phyloP scores from a whole-genome alignment of 1,284 basidiomycete species.

The Mycena sp. region DNA sequence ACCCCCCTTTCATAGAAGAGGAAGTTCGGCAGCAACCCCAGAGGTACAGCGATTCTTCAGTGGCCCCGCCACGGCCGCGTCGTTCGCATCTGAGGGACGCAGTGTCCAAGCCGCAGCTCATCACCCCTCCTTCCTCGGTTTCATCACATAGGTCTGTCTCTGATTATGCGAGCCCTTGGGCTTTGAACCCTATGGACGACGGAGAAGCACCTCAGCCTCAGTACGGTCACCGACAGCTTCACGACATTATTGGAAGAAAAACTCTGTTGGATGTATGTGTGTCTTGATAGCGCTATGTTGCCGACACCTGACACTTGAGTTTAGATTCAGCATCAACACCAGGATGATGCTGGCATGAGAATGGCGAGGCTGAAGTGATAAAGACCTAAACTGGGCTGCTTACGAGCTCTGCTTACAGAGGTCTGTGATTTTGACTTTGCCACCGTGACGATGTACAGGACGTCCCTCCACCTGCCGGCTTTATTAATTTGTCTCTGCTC shows the following conservation, averaged over 20 bases:
- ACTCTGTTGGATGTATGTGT: slow-evolving; percentile 54
- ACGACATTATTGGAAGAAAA: slow-evolving; percentile 31
- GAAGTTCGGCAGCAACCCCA: slow-evolving; percentile 41
- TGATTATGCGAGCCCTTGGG: slow-evolving; percentile 10
- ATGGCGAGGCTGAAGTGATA: too few species aligned
- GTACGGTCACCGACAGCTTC: slow-evolving; percentile 1
- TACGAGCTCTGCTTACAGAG: too few species aligned
- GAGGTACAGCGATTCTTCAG: not conserved
- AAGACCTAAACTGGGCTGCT: too few species aligned
- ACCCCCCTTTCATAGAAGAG: slow-evolving; percentile 16
- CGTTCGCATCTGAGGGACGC: slow-evolving; percentile 52
- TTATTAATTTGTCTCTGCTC: too few species aligned
- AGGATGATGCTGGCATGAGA: too few species aligned
- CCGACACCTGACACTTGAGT: not conserved
- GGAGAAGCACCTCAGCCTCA: slow-evolving; percentile 1
- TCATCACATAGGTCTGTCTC: slow-evolving; percentile 43
- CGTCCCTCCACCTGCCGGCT: too few species aligned
- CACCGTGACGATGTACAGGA: too few species aligned
- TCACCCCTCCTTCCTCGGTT: slow-evolving; percentile 52
- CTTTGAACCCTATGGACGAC: not conserved
- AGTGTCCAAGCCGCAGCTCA: slow-evolving; percentile 35
- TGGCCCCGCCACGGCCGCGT: slow-evolving; percentile 34
- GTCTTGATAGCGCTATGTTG: too few species aligned
- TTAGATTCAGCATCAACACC: not conserved
- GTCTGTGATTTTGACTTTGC: too few species aligned